A percentile compares a stretch with the other conserved stretches of the same genome.
phyloP scores from a whole-genome alignment of 1,139 yeast species.

The Wickerhamomyces sp. region DNA sequence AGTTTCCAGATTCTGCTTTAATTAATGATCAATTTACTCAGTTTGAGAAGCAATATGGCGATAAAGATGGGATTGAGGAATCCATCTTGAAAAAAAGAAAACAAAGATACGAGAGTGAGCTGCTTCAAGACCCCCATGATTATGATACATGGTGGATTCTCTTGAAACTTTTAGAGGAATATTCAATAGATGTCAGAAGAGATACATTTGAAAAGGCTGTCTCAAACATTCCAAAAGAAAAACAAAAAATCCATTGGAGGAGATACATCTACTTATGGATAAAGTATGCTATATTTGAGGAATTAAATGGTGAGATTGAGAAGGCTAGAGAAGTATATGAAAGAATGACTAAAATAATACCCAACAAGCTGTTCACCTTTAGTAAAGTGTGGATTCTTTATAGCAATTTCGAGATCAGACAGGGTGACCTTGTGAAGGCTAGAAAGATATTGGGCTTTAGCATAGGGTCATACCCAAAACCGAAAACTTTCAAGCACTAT shows the following conservation, averaged over 20 bases:
- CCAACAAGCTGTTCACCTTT: conserved; percentile 58
- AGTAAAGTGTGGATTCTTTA: conserved; percentile 70
- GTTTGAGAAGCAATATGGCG: conserved; percentile 66
- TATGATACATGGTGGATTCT: conserved; percentile 83
- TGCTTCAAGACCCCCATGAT: conserved; percentile 47
- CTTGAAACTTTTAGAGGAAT: conserved; percentile 38
- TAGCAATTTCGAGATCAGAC: conserved; percentile 73
- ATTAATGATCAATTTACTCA: conserved; percentile 47
- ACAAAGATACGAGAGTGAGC: conserved; percentile 45
- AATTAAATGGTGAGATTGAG: conserved; percentile 41
- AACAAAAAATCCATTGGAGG: conserved; percentile 48
- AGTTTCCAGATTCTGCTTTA: conserved; percentile 38
- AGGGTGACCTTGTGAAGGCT: conserved; percentile 44
- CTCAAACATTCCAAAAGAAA: conserved; percentile 30
- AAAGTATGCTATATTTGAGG: conserved; percentile 60
- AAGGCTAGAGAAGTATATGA: conserved; percentile 49
- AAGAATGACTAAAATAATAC: conserved; percentile 43
- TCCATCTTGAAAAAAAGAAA: conserved; percentile 52
- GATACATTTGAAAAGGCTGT: conserved; percentile 45
- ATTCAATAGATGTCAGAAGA: conserved; percentile 27
- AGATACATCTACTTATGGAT: conserved; percentile 70
- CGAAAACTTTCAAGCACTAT: conserved; percentile 56
- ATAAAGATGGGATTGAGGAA: conserved; percentile 44
- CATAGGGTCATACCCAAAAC: conserved; percentile 62
- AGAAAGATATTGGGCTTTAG: conserved; percentile 71